Conservation (phyloP, 78 protist species). For the Dictyostelium purpureum region DNA sequence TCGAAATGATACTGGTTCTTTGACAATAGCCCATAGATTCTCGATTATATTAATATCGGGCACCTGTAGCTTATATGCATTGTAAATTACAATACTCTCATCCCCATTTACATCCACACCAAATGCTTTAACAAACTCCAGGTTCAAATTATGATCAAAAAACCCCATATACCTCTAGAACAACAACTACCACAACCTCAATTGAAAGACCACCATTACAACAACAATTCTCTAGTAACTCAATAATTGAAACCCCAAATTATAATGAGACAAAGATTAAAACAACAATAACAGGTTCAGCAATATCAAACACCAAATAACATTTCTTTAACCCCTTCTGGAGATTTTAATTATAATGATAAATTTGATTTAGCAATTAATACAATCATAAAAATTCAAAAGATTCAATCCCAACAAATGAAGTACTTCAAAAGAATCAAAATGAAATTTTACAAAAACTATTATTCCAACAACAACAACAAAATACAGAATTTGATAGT, state of each 20-base stretch:
- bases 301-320: constrained; percentile 23
- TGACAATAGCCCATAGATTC: too few relatives aligned
- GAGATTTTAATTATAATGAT: not conserved
- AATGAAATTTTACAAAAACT: constrained; percentile 23
- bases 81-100: too few relatives aligned
- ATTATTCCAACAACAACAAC: constrained; percentile 49
- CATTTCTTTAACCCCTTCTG: not conserved
- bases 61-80: too few relatives aligned
- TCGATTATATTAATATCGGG: too few relatives aligned
- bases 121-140: not conserved
- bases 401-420: constrained; percentile 36
- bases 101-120: constrained; percentile 3
- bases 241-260: constrained; percentile 6
- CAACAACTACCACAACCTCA: not conserved
- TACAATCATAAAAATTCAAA: constrained; percentile 26
- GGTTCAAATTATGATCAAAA: too few relatives aligned
- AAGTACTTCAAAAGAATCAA: constrained; percentile 32
- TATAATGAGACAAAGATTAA: not conserved
- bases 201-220: not conserved
- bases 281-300: not conserved
- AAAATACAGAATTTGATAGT: constrained; percentile 1
- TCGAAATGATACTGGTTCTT: too few relatives aligned
- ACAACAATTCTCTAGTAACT: constrained; percentile 9
- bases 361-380: constrained; percentile 30
- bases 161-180: not conserved